Conservation (phyloP, 31 red algal species). For the Bonnemaisonia californica region DNA sequence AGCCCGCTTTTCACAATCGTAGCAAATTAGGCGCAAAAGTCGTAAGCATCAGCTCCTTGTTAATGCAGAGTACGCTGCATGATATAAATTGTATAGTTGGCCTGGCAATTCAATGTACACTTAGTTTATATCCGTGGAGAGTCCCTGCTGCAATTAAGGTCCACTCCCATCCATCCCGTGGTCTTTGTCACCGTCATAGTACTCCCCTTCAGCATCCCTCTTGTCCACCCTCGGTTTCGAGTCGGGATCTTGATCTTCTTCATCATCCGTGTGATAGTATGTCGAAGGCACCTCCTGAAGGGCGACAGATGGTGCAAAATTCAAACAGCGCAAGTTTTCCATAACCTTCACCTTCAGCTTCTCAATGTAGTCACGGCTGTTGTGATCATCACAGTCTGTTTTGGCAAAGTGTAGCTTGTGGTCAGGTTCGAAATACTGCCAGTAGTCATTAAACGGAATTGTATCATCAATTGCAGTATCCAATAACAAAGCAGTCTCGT, state of each 20-base stretch:
- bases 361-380: constrained; percentile 88
- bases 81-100: background rate
- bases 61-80: background rate
- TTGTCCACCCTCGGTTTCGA: constrained; percentile 22
- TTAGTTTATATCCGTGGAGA: background rate
- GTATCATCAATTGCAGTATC: constrained; percentile 74
- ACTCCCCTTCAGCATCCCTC: constrained; percentile 67
- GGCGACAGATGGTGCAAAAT: constrained; percentile 84
- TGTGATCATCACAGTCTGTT: constrained; percentile 82
- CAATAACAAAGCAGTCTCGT: constrained; percentile 89
- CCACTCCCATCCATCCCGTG: constrained; percentile 49
- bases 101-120: background rate
- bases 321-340: constrained; percentile 85
- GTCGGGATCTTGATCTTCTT: constrained; percentile 68
- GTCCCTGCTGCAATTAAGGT: background rate
- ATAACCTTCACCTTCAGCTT: constrained; percentile 91
- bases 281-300: constrained; percentile 89
- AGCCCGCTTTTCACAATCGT: too few relatives aligned
- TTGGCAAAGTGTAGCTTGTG: constrained; percentile 91
- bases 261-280: constrained; percentile 41
- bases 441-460: constrained; percentile 98
- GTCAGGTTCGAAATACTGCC: constrained; percentile 96
- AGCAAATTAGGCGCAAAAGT: too few relatives aligned
- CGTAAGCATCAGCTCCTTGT: too few relatives aligned
- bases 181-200: constrained; percentile 60